Percentiles rank a stretch among this genome's conserved stretches.
Conservation (phyloP, 208 protist genomes). For the Giardia duodenalis region DNA sequence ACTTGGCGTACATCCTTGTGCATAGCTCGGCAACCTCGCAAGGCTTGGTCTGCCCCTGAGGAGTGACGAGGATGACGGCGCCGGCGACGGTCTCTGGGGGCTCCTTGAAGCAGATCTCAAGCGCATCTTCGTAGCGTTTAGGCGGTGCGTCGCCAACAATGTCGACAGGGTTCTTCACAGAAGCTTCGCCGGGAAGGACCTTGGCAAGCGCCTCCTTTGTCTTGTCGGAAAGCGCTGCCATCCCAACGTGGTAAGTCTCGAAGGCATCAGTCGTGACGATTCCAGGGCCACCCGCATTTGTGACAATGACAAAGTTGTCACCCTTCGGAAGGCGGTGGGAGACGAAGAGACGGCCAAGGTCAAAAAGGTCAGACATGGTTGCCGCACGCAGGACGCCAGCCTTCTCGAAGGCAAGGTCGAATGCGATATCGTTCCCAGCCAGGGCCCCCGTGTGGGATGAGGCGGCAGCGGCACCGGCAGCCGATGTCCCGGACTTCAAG, state of each 20-base stretch:
- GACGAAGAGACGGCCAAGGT: conserved; percentile 32
- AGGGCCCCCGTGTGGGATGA: conserved; percentile 46
- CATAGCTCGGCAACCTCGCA: conserved; percentile 35
- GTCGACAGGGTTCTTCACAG: conserved; percentile 44
- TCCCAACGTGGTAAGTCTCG: background rate
- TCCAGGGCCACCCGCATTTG: conserved; percentile 48
- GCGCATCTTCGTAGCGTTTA: conserved; percentile 20
- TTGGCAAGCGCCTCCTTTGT: conserved; percentile 32
- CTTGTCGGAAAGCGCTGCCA: background rate
- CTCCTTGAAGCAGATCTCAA: conserved; percentile 32
- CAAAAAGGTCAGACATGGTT: conserved; percentile 42
- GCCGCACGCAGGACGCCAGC: conserved; percentile 37
- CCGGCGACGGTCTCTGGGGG: conserved; percentile 34
- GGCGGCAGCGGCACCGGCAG: conserved; percentile 40
- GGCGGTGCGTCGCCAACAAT: conserved; percentile 43
- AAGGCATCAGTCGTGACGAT: conserved; percentile 45
- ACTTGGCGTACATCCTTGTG: conserved; percentile 23
- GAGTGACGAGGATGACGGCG: conserved; percentile 41
- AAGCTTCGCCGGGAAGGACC: conserved; percentile 37
- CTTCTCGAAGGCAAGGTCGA: conserved; percentile 36
- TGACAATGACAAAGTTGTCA: conserved; percentile 38
- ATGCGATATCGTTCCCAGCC: conserved; percentile 39
- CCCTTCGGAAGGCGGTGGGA: background rate
- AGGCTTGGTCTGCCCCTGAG: conserved; percentile 42
- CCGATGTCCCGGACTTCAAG: conserved; percentile 40